phyloP scores from a whole-genome alignment of 202 grass and related monocot species.

The Sporobolus alterniflorus region DNA sequence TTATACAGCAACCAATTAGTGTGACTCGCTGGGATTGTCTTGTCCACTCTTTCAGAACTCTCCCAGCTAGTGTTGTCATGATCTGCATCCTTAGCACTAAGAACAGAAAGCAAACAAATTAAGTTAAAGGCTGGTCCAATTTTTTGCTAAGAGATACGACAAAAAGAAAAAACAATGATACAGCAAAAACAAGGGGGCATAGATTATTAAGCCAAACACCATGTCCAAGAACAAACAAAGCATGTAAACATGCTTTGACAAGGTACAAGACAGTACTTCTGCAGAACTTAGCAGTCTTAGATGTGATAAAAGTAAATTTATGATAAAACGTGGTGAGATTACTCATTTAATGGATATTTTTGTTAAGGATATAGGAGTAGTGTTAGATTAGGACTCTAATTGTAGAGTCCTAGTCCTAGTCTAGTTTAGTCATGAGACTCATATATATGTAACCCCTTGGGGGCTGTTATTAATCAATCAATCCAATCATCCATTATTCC shows the following conservation, averaged over 20 bases:
- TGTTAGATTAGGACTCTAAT: no score
- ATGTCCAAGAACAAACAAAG: slow-evolving; percentile 15
- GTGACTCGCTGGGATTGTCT: slow-evolving; percentile 27
- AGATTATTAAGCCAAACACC: background rate
- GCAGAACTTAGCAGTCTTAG: background rate
- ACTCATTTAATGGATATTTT: slow-evolving; percentile 1
- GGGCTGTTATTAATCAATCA: no score
- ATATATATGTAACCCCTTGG: no score
- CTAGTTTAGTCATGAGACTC: no score
- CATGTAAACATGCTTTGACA: background rate
- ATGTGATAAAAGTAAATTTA: background rate
- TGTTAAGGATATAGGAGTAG: no score
- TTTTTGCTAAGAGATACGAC: background rate
- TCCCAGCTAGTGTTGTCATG: slow-evolving; percentile 46
- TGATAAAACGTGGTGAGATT: background rate
- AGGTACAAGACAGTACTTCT: background rate
- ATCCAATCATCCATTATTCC: no score
- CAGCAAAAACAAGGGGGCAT: background rate
- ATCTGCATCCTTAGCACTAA: slow-evolving; percentile 61
- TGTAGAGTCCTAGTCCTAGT: no score
- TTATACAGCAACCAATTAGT: slow-evolving; percentile 80
- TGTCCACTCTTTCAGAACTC: slow-evolving; percentile 44
- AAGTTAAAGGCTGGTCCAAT: background rate
- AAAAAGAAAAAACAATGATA: background rate
- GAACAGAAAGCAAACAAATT: slow-evolving; percentile 17